phyloP scores from a whole-genome alignment of 2,329 filamentous ascomycete species.

The Myriangium duriaei region DNA sequence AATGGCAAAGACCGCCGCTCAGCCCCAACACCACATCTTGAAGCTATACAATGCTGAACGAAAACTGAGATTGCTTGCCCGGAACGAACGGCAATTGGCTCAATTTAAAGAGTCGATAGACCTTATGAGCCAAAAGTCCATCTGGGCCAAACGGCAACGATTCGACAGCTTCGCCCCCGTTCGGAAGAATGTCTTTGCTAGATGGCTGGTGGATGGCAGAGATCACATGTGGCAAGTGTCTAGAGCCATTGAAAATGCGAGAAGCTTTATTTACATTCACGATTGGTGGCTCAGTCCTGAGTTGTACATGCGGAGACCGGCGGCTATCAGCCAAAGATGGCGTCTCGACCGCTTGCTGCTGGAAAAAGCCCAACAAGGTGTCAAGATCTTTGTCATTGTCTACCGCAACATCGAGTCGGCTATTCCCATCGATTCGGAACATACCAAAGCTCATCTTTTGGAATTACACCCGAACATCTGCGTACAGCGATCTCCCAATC shows the following conservation, averaged over 20 bases:
- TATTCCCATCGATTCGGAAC: conserved; percentile 94
- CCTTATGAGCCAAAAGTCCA: conserved; percentile 70
- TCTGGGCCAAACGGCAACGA: conserved; percentile 72
- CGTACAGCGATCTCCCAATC: conserved; percentile 89
- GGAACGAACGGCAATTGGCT: conserved; percentile 75
- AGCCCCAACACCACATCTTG: conserved; percentile 67
- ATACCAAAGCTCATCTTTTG: conserved; percentile 90
- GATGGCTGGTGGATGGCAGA: conserved; percentile 91
- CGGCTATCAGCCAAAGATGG: conserved; percentile 97
- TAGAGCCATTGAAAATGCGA: conserved; percentile 86
- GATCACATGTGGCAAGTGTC: conserved; percentile 99
- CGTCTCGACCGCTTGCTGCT: conserved; percentile 86
- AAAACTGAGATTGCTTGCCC: conserved; percentile 78
- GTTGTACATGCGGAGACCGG: conserved; percentile 83
- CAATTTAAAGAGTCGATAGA: conserved; percentile 91
- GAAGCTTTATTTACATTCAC: conserved; percentile 96
- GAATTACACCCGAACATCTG: conserved; percentile 95
- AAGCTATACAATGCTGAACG: conserved; percentile 85
- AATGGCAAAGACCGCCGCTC: conserved; percentile 47
- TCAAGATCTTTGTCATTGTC: conserved; percentile 95
- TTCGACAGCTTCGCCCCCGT: conserved; percentile 93
- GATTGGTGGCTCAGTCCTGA: conserved; percentile 99
- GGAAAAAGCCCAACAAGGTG: conserved; percentile 82
- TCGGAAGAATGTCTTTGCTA: conserved; percentile 71
- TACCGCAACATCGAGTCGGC: conserved; percentile 97